Evolutionary conservation across 2,329 filamentous ascomycete genomes (phyloP).

Genomic region (Xylariomycetidae sp.): DNA sequence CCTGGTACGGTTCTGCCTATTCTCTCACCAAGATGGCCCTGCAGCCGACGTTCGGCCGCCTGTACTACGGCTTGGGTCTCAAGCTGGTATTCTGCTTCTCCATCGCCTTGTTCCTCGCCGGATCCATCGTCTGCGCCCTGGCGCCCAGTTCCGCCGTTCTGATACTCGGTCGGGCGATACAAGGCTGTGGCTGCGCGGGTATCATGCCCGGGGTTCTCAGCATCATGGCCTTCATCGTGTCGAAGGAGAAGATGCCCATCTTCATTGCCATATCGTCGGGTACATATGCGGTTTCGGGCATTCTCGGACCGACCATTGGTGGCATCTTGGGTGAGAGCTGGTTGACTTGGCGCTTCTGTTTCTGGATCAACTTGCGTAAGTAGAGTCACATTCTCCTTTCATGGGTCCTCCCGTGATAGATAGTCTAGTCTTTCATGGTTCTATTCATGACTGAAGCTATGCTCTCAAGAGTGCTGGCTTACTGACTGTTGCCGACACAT

Average conservation of each 20-base stretch:
- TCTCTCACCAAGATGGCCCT: slow-evolving; percentile 6
- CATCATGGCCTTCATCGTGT: slow-evolving; percentile 3
- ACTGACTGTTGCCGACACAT: no score
- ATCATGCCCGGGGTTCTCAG: slow-evolving; percentile 1
- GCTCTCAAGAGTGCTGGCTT: no score
- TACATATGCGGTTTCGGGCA: slow-evolving; percentile 1
- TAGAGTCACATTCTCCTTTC: slow-evolving; percentile 1
- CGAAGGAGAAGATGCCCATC: slow-evolving; percentile 1
- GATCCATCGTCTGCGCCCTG: slow-evolving; percentile 6
- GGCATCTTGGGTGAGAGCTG: slow-evolving; percentile 6
- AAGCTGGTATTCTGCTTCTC: slow-evolving; percentile 4
- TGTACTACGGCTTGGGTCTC: slow-evolving; percentile 5
- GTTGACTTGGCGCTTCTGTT: slow-evolving; percentile 8
- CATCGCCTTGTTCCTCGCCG: slow-evolving; percentile 8
- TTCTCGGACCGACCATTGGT: slow-evolving; percentile 6
- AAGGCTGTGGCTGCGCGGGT: slow-evolving; percentile 4
- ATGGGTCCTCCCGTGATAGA: neutral
- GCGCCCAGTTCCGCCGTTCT: slow-evolving; percentile 2
- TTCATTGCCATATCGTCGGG: slow-evolving; percentile 4
- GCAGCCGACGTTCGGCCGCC: slow-evolving; percentile 7
- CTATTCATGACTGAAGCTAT: no score
- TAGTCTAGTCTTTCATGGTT: no score
- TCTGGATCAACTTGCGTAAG: slow-evolving; percentile 8
- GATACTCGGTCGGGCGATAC: slow-evolving; percentile 3
- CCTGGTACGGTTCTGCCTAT: slow-evolving; percentile 10